These are phyloP conservation scores for Suillus subaureus DNA, from an alignment of 768 basidiomycete species.

Conservation along the genomic window DNA sequence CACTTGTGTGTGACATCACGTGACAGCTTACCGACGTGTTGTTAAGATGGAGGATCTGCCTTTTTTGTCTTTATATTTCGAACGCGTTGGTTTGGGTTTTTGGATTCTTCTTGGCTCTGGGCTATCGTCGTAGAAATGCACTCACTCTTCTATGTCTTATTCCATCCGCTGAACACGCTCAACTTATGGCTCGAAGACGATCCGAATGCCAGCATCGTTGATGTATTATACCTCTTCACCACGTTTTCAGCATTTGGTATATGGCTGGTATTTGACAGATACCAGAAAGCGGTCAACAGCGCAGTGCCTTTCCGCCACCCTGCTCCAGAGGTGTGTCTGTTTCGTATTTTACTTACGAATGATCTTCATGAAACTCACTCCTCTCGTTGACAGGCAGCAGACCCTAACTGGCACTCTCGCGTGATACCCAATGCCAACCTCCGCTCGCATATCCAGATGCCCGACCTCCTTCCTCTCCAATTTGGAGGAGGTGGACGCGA, in stretches of 20 bases:
- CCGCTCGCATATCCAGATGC: conserved; percentile 61
- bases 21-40: neutral
- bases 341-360: neutral
- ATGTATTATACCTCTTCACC: conserved; percentile 67
- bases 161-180: conserved; percentile 56
- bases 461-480: conserved; percentile 54
- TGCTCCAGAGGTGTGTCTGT: conserved; percentile 55
- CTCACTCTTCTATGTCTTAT: conserved; percentile 37
- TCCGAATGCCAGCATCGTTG: conserved; percentile 51
- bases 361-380: conserved; percentile 6
- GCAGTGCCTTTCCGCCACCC: conserved; percentile 67
- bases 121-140: conserved; percentile 23
- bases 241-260: conserved; percentile 78
- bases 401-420: conserved; percentile 57
- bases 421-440: conserved; percentile 61
- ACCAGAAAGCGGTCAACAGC: conserved; percentile 72
- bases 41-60: conserved; percentile 1
- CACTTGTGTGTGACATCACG: neutral
- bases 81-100: conserved; percentile 5
- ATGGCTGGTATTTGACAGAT: conserved; percentile 75
- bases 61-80: conserved; percentile 6
- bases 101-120: conserved; percentile 3
- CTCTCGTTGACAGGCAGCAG: conserved; percentile 49
- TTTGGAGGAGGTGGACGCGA: conserved; percentile 48
- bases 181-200: conserved; percentile 51